Percentiles rank a stretch among this genome's conserved stretches.
Conservation (phyloP, 2,329 filamentous ascomycete species). For the Sclerotinia spermophila region DNA sequence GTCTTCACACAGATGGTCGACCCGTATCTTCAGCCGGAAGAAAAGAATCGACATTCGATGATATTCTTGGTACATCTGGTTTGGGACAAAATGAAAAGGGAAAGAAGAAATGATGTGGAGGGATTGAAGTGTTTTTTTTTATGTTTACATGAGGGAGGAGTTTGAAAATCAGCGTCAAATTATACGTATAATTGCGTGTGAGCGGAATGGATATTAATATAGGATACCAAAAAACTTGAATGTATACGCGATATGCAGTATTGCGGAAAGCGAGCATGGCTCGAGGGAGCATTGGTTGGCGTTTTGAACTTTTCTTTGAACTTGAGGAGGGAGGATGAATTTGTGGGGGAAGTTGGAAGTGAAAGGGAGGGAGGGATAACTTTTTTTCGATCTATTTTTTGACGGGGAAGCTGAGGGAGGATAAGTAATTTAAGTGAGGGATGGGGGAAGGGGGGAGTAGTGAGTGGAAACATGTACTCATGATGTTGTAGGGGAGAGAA, state of each 20-base stretch:
- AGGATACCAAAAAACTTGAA: slow-evolving; percentile 5
- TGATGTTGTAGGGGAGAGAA: too few relatives aligned
- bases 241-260: neutral
- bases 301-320: neutral
- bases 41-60: slow-evolving; percentile 44
- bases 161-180: neutral
- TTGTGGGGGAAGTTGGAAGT: too few relatives aligned
- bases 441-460: too few relatives aligned
- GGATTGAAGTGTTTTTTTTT: neutral
- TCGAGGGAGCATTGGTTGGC: neutral
- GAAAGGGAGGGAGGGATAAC: too few relatives aligned
- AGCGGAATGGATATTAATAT: neutral
- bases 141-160: slow-evolving; percentile 3
- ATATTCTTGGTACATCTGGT: slow-evolving; percentile 44
- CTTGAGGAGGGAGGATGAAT: too few relatives aligned
- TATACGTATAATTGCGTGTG: neutral
- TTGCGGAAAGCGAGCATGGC: slow-evolving; percentile 1
- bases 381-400: too few relatives aligned
- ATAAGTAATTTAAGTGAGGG: too few relatives aligned
- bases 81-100: slow-evolving; percentile 40
- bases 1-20: neutral
- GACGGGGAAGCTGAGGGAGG: too few relatives aligned
- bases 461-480: too few relatives aligned
- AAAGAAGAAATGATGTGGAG: slow-evolving; percentile 23
- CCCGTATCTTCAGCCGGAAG: slow-evolving; percentile 10